Base-by-base conservation (phyloP, 106 monocot species). In the Allium cepa region DNA sequence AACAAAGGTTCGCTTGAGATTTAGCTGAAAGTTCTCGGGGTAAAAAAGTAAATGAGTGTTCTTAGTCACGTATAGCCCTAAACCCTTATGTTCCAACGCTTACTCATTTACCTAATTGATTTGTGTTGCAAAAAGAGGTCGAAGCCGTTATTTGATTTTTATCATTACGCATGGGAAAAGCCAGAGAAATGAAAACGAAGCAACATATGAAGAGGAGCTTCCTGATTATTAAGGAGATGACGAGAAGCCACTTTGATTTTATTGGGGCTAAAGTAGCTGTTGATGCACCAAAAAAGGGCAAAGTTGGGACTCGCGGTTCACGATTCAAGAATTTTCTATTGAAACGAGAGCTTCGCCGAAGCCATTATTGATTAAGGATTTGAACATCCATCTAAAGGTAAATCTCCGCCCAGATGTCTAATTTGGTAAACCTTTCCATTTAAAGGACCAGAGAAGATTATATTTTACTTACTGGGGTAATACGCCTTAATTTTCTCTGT, bases 321-420 rank as follows among this genome's bases (percentile, higher is more conserved):
- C 88, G 96, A 10, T 97, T 97, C 76, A 92, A 92, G 79, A 92
- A 97, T 77, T 97, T 97, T 74, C 82, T 97, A 67, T 79, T 97
- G 64, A 97, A 97, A 75, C 96, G 92, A 47, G 96, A 97, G 69
- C 88, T 97, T 78, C 96, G 92, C 70, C 88, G 96, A 22, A 53
- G 91, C 96, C n/a, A 97, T 97, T 77, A 82, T 89, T 49, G 91
- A 97, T 80, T 97, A 88, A 46, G 96, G 96, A 48, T 97, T 97
- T 79, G 96, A 97, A 79, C 96, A 97, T 67, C 96, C 96, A 49
- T 97, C 91, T 7, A 92, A 97, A 97, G 96, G 96, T 99, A 97
- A 86, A 77, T 61, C 76, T 79, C 69, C 77, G 93, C 73, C 71
- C 71, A 87, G 46, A 53, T 60, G 75, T 71, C 66, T 80, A 74